phyloP scores from a whole-genome alignment of 2,329 filamentous ascomycete species.

The Ramichloridium luteum region DNA sequence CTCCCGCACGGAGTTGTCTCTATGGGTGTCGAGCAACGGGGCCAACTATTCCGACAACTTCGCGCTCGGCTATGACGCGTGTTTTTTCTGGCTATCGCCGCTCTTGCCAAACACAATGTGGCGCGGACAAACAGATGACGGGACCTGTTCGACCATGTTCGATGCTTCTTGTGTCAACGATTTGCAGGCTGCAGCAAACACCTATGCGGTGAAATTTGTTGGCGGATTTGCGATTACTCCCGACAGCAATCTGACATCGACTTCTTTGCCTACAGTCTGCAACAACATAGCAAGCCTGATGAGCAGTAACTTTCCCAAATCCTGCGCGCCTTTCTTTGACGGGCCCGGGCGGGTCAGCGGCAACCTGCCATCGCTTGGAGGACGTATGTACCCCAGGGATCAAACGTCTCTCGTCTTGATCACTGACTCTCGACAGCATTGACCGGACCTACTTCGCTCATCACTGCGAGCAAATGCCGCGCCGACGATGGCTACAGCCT shows the following conservation, averaged over 20 bases:
- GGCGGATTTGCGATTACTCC: too few relatives aligned
- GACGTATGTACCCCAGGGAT: slow-evolving; percentile 1
- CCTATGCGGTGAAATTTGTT: not conserved
- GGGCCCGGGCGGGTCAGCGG: slow-evolving; percentile 4
- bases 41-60: slow-evolving; percentile 7
- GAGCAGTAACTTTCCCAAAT: slow-evolving; percentile 8
- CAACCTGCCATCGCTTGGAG: slow-evolving; percentile 5
- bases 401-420: not conserved
- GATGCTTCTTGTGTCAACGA: slow-evolving; percentile 8
- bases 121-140: slow-evolving; percentile 7
- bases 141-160: slow-evolving; percentile 6
- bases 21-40: slow-evolving; percentile 8
- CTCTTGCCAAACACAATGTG: slow-evolving; percentile 5
- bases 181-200: slow-evolving; percentile 1
- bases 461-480: slow-evolving; percentile 3
- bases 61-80: slow-evolving; percentile 7
- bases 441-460: slow-evolving; percentile 5
- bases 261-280: slow-evolving; percentile 8
- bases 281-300: slow-evolving; percentile 4
- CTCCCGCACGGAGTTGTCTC: slow-evolving; percentile 6
- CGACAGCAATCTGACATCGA: slow-evolving; percentile 6
- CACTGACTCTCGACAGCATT: slow-evolving; percentile 3
- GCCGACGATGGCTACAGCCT: slow-evolving; percentile 5
- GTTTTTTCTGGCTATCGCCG: slow-evolving; percentile 6
- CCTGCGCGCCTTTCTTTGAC: slow-evolving; percentile 9